Evolutionary conservation across 164 flowering plant genomes (phyloP).

Genomic region (Pachysandra terminalis): DNA sequence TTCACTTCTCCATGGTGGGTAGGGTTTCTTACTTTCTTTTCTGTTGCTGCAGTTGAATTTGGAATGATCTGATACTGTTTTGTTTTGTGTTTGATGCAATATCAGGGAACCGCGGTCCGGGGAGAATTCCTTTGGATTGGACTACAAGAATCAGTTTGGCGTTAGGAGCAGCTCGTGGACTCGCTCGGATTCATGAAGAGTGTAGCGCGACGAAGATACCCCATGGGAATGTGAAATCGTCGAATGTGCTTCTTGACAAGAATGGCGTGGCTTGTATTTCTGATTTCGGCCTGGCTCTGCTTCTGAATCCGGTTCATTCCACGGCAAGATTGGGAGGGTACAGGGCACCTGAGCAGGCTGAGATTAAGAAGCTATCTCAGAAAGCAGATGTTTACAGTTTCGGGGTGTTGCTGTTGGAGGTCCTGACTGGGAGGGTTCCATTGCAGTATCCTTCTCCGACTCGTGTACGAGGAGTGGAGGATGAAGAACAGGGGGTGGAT

Average conservation of each 20-base stretch:
- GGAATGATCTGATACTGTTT: too few relatives aligned
- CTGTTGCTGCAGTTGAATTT: too few relatives aligned
- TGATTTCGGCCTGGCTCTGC: constrained; percentile 81
- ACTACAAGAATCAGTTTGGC: constrained; percentile 85
- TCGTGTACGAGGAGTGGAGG: constrained; percentile 29
- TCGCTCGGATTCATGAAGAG: constrained; percentile 70
- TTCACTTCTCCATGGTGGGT: constrained; percentile 78
- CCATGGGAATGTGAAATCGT: constrained; percentile 89
- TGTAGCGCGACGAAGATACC: constrained; percentile 61
- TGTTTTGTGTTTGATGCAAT: constrained; percentile 3
- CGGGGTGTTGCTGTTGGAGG: constrained; percentile 78
- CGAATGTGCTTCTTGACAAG: constrained; percentile 83
- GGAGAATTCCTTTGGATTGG: constrained; percentile 96
- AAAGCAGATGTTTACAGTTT: constrained; percentile 86
- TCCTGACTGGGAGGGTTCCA: constrained; percentile 84
- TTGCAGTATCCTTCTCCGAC: constrained; percentile 44
- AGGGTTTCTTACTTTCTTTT: background rate
- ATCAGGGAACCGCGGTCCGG: constrained; percentile 84
- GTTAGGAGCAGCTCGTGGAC: constrained; percentile 86
- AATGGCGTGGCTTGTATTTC: constrained; percentile 85
- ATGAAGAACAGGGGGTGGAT: constrained; percentile 48
- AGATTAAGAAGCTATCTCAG: constrained; percentile 64
- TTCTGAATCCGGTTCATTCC: constrained; percentile 75
- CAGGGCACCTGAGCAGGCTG: constrained; percentile 85
- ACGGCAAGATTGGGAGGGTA: constrained; percentile 85